Base-by-base conservation (phyloP, 805 yeast genomes). In the Metschnikowia santaceciliae region DNA sequence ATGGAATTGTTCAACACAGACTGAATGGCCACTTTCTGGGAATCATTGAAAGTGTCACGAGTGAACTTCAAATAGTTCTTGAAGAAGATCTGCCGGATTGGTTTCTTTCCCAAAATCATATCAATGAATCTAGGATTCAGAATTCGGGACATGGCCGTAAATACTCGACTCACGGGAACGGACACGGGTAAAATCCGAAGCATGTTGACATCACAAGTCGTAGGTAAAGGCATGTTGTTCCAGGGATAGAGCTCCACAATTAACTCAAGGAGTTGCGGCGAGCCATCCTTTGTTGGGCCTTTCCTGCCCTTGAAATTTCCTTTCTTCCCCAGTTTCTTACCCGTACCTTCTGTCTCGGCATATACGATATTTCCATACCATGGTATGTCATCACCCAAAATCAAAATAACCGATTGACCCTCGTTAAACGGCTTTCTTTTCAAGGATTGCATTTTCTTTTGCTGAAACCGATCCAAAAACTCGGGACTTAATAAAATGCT, bases 121-220 rank as follows among this genome's bases (percentile, higher is more conserved):
- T 75, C 75, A 47, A 75, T 71, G 56, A 82, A 82, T 46, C 70
- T 77, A 6, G 75, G 73, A 61, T 82, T 81, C 42, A 74, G 74
- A 34, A 84, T 72, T 43, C 80, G 72, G 1, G 80, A 72, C 88
- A 85, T 86, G 0, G 90, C 86, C 56, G 79, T 76, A 61, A 85
- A 70, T 5, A 83, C 82, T 64, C 90, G 70, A 40, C 81, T 77
- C 5, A 82, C 79, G 2, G 86, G 85, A 4, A 81, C 79, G 7
- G 86, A 80, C 19, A 83, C 82, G 0, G 90, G 89, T 45, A 85
- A 60, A 11, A 86, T 61, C 33, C 69, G 64, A 40, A 72, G 63
- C 33, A 60, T 61, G 38, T 65, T 62, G 6, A 73, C 70, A 46
- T 73, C 70, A 4, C 74, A 70, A 2, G 74, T 64, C 8, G 61